Evolutionary conservation across 805 yeast species (phyloP).

Genomic region (Nakazawaea ishiwadae): DNA sequence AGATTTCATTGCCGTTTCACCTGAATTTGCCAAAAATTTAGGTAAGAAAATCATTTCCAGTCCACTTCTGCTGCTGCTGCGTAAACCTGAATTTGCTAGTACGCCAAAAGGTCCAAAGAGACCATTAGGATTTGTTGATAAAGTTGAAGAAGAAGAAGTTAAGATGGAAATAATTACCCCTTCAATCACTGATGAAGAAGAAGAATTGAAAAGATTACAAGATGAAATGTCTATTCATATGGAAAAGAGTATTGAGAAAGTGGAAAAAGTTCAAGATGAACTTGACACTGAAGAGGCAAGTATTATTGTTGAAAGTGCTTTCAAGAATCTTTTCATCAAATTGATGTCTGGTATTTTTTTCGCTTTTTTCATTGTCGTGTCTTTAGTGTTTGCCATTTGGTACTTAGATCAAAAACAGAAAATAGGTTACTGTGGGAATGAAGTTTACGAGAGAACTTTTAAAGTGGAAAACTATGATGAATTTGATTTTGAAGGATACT

Average conservation of each 20-base stretch:
- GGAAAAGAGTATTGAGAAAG: conserved; percentile 7
- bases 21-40: conserved; percentile 32
- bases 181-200: conserved; percentile 16
- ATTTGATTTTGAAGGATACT: conserved; percentile 33
- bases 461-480: conserved; percentile 7
- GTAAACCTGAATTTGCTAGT: background rate
- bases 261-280: conserved; percentile 10
- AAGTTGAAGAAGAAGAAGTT: background rate
- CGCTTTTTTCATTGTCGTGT: conserved; percentile 27
- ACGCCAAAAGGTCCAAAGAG: conserved; percentile 13
- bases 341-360: conserved; percentile 19
- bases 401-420: conserved; percentile 58
- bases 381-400: conserved; percentile 46
- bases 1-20: conserved; percentile 12
- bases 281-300: conserved; percentile 2
- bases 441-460: conserved; percentile 40
- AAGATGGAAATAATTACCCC: conserved; percentile 12
- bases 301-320: conserved; percentile 2
- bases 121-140: conserved; percentile 8
- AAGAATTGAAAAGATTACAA: conserved; percentile 11
- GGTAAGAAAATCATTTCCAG: conserved; percentile 22
- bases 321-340: background rate
- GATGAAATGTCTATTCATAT: conserved; percentile 10
- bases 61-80: conserved; percentile 14
- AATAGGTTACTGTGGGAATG: conserved; percentile 75